These are phyloP conservation scores for Phycomyces nitens DNA, from an alignment of 192 early-diverging fungal genomes.

Conservation along the genomic window DNA sequence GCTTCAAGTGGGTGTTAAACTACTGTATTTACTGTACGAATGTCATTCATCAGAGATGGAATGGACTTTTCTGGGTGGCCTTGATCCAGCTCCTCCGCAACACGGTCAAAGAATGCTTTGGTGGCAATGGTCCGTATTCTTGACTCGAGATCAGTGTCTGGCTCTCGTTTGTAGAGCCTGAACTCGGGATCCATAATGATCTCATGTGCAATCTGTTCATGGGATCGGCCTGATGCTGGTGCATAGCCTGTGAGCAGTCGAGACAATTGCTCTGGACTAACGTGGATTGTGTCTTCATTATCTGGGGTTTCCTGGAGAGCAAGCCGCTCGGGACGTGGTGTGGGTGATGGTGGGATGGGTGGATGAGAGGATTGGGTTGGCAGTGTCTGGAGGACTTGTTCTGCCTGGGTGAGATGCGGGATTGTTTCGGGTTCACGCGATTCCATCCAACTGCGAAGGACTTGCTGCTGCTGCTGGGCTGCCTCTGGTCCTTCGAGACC, in stretches of 20 bases:
- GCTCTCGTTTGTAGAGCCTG: slow-evolving; percentile 41
- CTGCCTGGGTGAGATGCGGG: neutral
- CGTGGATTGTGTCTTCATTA: neutral
- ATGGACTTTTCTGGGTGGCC: slow-evolving; percentile 47
- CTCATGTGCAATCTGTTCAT: slow-evolving; percentile 75
- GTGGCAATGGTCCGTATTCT: slow-evolving; percentile 57
- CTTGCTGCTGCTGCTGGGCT: neutral
- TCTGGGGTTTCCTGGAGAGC: neutral
- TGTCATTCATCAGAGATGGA: slow-evolving; percentile 49
- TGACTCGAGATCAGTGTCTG: slow-evolving; percentile 44
- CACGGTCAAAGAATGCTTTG: slow-evolving; percentile 69
- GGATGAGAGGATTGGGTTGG: neutral
- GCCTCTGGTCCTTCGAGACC: slow-evolving; percentile 4
- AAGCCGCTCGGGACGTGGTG: slow-evolving; percentile 5
- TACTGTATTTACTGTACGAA: slow-evolving; percentile 46
- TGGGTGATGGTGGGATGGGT: slow-evolving; percentile 8
- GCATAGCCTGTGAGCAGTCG: slow-evolving; percentile 40
- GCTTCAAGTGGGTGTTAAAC: no score
- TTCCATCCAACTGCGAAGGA: neutral
- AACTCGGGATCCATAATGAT: slow-evolving; percentile 73
- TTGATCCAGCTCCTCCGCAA: slow-evolving; percentile 54
- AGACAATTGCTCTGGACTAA: slow-evolving; percentile 29
- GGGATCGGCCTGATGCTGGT: slow-evolving; percentile 39
- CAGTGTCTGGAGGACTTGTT: neutral
- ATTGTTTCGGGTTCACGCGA: neutral